phyloP scores from a whole-genome alignment of 2,329 filamentous ascomycete genomes.

The Monosporascus ibericus region DNA sequence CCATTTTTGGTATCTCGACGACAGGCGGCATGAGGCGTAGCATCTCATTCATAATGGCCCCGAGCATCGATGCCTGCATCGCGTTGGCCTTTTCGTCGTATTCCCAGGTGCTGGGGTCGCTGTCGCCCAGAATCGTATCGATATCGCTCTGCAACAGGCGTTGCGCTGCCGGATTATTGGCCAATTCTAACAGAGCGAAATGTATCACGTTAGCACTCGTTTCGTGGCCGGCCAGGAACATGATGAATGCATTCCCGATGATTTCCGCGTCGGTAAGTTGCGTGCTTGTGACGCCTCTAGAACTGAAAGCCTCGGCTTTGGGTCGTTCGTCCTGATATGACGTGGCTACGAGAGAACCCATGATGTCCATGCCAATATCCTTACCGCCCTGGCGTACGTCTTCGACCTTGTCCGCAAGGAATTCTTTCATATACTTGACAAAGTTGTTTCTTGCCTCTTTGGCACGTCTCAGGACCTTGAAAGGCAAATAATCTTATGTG shows the following conservation, averaged over 20 bases:
- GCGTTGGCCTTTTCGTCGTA: slow-evolving; percentile 62
- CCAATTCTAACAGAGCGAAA: slow-evolving; percentile 63
- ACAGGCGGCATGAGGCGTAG: slow-evolving; percentile 68
- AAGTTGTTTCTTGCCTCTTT: slow-evolving; percentile 56
- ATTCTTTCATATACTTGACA: slow-evolving; percentile 63
- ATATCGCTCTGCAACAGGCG: slow-evolving; percentile 62
- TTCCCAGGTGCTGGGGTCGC: slow-evolving; percentile 58
- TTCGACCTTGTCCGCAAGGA: slow-evolving; percentile 54
- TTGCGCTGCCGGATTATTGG: slow-evolving; percentile 59
- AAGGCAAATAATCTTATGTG: slow-evolving; percentile 34
- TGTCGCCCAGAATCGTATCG: slow-evolving; percentile 55
- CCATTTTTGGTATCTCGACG: slow-evolving; percentile 64
- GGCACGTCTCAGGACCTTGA: slow-evolving; percentile 44
- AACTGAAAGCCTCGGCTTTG: slow-evolving; percentile 14
- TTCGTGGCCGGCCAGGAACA: slow-evolving; percentile 71
- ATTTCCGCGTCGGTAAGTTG: slow-evolving; percentile 57
- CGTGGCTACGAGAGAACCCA: slow-evolving; percentile 43
- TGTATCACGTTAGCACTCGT: slow-evolving; percentile 72
- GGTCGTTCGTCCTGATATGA: slow-evolving; percentile 27
- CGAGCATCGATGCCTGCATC: slow-evolving; percentile 63
- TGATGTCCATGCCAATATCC: slow-evolving; percentile 47
- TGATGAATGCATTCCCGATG: slow-evolving; percentile 65
- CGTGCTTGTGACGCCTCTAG: slow-evolving; percentile 11
- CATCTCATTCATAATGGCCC: slow-evolving; percentile 72
- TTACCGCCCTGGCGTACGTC: slow-evolving; percentile 30